These are phyloP conservation scores for Thozetella sp. DNA, from an alignment of 495 filamentous ascomycete species.

Conservation along the genomic window DNA sequence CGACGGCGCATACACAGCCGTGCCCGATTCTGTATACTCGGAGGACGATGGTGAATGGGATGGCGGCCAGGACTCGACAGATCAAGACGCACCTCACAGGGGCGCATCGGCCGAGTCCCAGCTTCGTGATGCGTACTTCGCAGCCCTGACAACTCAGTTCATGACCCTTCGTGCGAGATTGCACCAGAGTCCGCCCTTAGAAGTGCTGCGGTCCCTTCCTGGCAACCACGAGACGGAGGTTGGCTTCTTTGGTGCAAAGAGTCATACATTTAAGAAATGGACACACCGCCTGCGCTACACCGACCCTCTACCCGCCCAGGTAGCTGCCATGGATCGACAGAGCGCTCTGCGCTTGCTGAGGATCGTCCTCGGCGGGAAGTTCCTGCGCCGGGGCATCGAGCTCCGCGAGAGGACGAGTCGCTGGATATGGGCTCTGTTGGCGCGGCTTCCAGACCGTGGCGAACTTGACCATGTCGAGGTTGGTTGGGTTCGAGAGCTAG, in stretches of 20 bases:
- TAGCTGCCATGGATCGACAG: constrained; percentile 68
- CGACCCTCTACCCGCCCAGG: constrained; percentile 66
- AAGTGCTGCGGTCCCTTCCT: constrained; percentile 52
- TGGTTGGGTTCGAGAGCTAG: constrained; percentile 58
- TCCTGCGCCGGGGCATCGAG: constrained; percentile 45
- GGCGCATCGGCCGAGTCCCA: constrained; percentile 13
- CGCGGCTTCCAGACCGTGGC: constrained; percentile 55
- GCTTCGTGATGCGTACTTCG: constrained; percentile 59
- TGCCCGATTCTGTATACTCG: constrained; percentile 25
- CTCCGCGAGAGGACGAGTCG: constrained; percentile 49
- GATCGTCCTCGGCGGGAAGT: constrained; percentile 40
- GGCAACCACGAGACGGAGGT: constrained; percentile 59
- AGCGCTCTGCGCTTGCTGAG: constrained; percentile 59
- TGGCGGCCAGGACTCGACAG: constrained; percentile 9
- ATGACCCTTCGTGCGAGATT: constrained; percentile 58
- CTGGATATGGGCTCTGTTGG: constrained; percentile 68
- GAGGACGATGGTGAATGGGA: constrained; percentile 17
- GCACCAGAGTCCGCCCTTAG: constrained; percentile 50
- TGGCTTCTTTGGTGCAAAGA: constrained; percentile 39
- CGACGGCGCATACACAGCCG: constrained; percentile 72
- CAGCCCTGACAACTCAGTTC: constrained; percentile 63
- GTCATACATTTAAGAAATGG: constrained; percentile 50
- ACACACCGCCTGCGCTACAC: constrained; percentile 47
- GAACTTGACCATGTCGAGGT: constrained; percentile 60
- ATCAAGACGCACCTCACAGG: not conserved